Conservation (phyloP, 75 land plant genomes). For the Selaginella tamariscina region DNA sequence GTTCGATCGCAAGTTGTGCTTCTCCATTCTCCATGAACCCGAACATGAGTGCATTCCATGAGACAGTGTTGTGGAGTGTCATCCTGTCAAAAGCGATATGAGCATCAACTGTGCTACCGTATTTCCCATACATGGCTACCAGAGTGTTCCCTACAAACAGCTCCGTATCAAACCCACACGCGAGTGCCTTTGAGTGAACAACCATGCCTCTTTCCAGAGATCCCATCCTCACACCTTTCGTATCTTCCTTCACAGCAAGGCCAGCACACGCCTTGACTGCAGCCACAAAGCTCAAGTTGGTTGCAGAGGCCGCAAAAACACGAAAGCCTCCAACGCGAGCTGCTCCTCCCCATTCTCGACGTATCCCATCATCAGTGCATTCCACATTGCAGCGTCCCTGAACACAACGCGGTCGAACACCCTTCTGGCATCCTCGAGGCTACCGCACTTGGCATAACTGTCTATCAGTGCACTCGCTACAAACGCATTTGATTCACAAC, state of each 20-base stretch:
- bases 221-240: background rate
- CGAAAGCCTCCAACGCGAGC: background rate
- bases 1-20: background rate
- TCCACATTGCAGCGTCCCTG: background rate
- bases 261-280: slow-evolving; percentile 9
- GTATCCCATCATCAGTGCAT: background rate
- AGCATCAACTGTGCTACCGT: background rate
- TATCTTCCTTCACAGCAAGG: background rate
- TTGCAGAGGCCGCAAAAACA: background rate
- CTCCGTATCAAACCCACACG: background rate
- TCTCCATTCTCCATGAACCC: background rate
- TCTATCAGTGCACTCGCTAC: background rate
- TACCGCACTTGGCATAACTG: background rate
- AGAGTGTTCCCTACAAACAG: background rate
- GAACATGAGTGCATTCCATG: slow-evolving; percentile 5
- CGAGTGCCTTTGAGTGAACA: background rate
- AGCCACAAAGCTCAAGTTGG: background rate
- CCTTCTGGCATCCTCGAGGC: background rate
- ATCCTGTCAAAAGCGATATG: slow-evolving; percentile 1
- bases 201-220: background rate
- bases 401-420: background rate
- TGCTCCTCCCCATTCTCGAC: slow-evolving; percentile 1
- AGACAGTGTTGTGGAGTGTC: background rate
- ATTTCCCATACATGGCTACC: background rate
- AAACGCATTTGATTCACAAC: background rate